Evolutionary conservation across 140 eudicot species (phyloP), one percentile per base, ranked within the genome.

Genomic region (Oenanthe javanica): DNA sequence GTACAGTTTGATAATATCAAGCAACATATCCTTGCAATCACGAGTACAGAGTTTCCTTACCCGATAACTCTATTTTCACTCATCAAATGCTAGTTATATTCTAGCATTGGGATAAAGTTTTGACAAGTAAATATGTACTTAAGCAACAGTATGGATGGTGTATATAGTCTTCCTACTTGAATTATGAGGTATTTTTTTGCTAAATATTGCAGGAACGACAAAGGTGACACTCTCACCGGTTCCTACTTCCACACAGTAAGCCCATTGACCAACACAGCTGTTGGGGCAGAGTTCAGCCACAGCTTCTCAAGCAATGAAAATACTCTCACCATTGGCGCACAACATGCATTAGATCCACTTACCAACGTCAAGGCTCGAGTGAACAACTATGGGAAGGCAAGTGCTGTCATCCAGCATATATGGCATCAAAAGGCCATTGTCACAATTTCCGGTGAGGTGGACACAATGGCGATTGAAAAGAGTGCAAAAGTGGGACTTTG

Each of bases 231-330:
- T 21, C 50, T 77, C 40, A 36, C 80, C 6, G 80, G 69, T 77
- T 77, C 80, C 70, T 77, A 77, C 80, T 2, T 51, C 50, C 50
- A 77, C 80, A 31, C 80, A 40, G 67, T 77, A 77, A 77, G 36
- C 50, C 80, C 80, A 38, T 54, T 52, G 70, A 77, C 80, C 70
- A 77, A 55, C 50, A 77, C 80, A 31, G 69, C 70, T 46, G 80
- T 54, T 15, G 80, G 80, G 10, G 80, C 80, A 51, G 80, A 77
- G 48, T 54, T 77, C 69, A 77, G 49, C 42, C 80, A 77, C 10
- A 23, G 80, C 80, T 77, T 77, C 70, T 77, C 80, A 55, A 77
- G 50, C 49, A 77, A 77, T 54, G 80, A 51, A 77, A 77, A 52
- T 4, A 75, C 69, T 54, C 80, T 77, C 49, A 52, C 80, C 36